These are phyloP conservation scores for Melaleuca alternifolia DNA, from an alignment of 345 rosid species.

Conservation along the genomic window DNA sequence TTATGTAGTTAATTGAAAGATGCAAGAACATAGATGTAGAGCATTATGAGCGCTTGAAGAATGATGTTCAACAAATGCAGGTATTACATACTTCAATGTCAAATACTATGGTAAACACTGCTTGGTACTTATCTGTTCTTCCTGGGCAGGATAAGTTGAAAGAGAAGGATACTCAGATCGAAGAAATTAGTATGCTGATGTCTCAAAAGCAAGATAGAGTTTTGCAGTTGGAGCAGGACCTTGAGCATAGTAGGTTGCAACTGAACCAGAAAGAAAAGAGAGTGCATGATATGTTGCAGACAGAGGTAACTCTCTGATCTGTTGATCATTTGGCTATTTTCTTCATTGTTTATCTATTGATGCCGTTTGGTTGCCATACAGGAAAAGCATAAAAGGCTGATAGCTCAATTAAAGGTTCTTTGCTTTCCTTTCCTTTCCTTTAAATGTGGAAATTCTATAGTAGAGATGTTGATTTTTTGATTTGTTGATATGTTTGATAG, in stretches of 20 bases:
- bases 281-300: slow-evolving; percentile 45
- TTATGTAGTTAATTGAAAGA: slow-evolving; percentile 58
- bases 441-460: background rate
- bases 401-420: slow-evolving; percentile 36
- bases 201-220: slow-evolving; percentile 48
- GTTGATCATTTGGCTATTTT: background rate
- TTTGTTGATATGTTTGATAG: background rate
- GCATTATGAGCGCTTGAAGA: slow-evolving; percentile 67
- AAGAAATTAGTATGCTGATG: slow-evolving; percentile 34
- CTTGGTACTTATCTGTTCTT: background rate
- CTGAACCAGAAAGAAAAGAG: slow-evolving; percentile 56
- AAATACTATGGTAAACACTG: background rate
- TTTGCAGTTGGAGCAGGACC: slow-evolving; percentile 55
- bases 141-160: slow-evolving; percentile 51
- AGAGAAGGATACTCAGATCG: slow-evolving; percentile 53
- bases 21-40: slow-evolving; percentile 56
- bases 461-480: background rate
- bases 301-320: slow-evolving; percentile 37
- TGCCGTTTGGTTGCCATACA: background rate
- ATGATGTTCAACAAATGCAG: slow-evolving; percentile 48
- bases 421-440: background rate
- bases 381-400: slow-evolving; percentile 49
- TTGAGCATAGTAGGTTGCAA: slow-evolving; percentile 48
- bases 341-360: background rate
- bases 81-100: slow-evolving; percentile 15